Base-by-base conservation (phyloP, 129 eudicot species). In the Pseudognaphalium luteoalbum region DNA sequence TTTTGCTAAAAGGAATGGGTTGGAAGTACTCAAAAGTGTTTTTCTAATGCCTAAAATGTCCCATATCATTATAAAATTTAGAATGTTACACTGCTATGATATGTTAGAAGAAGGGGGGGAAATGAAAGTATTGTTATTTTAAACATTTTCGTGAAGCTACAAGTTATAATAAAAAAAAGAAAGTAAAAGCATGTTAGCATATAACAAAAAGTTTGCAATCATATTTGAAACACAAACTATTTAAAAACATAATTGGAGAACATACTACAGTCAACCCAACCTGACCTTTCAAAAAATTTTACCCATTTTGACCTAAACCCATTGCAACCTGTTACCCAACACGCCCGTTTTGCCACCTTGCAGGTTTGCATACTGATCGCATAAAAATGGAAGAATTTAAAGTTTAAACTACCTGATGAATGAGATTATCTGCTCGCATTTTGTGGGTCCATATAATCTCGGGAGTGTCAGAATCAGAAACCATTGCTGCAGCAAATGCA, bases 381-480 rank as follows among this genome's bases (percentile, higher is more conserved):
- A 50, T 66, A 21, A 71, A 50, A 72, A 2, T 19, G 29, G 41
- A 76, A 54, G 20, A 61, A 21, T 65, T 20, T 52, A n/a, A 20
- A 29, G 11, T 50, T 29, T 63, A 30, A 59, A 76, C 25, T 76
- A 93, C 98, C 97, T 94, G 99, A 70, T 87, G 84, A 37, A 94
- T 94, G 66, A 94, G 84, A 87, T 94, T 89, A 41, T 94, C 97
- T 73, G 99, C 99, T 83, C 97, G 82, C 99, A 94, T 94, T 80
- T 94, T 94, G 86, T 94, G 97, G 7, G 99, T 94, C 99, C 99
- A 94, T 64, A 94, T 94, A 75, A 94, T 94, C 83, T 94, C 99
- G 52, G 99, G 99, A 71, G 97, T 94, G 78, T 94, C 97, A 21
- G 99, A 94, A 86, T 94, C 99, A 77, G 99, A 89, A 66, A 94